Base-by-base conservation (phyloP, 1,284 basidiomycete species). In the Sanghuangporus sanghuang region DNA sequence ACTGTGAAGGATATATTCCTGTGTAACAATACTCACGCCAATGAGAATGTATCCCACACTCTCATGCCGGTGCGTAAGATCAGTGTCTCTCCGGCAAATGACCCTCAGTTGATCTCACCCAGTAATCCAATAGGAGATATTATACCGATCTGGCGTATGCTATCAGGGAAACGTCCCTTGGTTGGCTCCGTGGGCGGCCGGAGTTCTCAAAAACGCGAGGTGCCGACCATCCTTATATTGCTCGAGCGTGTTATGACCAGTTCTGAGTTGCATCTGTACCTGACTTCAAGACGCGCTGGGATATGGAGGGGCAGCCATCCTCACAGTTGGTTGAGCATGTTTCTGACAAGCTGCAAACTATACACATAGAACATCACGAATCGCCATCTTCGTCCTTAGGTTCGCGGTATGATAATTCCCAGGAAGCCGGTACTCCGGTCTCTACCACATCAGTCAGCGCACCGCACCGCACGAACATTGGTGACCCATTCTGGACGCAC, bases 401-500 rank as follows among this genome's bases (percentile, higher is more conserved):
- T 11, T 64, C 64, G 1, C 53, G 56, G 44, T 62, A 38, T 23
- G 61, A 62, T 1, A 40, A 57, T 50, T 48, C 42, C 14, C 53
- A 56, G 39, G 53, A 52, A 36, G 54, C 27, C 42, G 49, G 35
- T 21, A 40, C 40, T 42, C 52, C 49, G 8, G 56, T 50, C 27
- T 63, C 62, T 11, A 59, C 57, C 14, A 40, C 57, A 11, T 44
- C 14, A 35, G 39, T 53, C 23, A 61, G 32, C 39, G 50, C 57
- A 39, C 48, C 21, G 7, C 44, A 18, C 16, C 57, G 56, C 18
- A 52, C 44, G 57, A 50, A 58, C 21, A 40, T 57, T 18, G 57
- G 60, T 16, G 60, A 57, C 5, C 71, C 71, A 0, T 64, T 74
- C 18, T 73, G 72, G 72, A 73, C 71, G 0, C 70, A 73, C 61